Conservation (phyloP, 2,329 filamentous ascomycete species). For the Byssothecium circinans region DNA sequence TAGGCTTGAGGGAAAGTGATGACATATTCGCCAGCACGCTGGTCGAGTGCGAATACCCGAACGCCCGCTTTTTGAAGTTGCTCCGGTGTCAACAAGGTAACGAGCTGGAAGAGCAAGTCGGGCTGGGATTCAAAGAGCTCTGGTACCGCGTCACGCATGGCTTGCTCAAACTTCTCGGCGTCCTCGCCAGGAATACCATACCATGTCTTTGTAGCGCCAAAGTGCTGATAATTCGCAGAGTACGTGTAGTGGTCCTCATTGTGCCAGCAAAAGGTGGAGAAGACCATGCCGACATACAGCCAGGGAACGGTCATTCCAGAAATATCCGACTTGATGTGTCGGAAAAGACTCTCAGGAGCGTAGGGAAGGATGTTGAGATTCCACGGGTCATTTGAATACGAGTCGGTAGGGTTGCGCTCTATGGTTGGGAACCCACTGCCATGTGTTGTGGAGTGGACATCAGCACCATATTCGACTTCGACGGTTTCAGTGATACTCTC, state of each 20-base stretch:
- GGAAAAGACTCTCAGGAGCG: conserved; percentile 87
- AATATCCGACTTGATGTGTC: conserved; percentile 97
- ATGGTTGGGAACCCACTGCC: conserved; percentile 95
- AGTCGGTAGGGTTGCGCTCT: conserved; percentile 83
- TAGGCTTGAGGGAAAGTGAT: conserved; percentile 97
- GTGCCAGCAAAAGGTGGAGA: conserved; percentile 99
- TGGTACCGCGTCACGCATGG: conserved; percentile 92
- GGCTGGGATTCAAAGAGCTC: conserved; percentile 97
- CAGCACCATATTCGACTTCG: conserved; percentile 96
- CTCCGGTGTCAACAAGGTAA: conserved; percentile 92
- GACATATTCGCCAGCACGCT: conserved; percentile 92
- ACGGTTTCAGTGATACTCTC: conserved; percentile 93
- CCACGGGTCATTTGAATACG: conserved; percentile 89
- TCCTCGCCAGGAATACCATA: conserved; percentile 96
- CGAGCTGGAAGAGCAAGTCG: conserved; percentile 92
- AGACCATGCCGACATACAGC: conserved; percentile 99
- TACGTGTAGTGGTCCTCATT: conserved; percentile 98
- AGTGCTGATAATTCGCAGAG: conserved; percentile 97
- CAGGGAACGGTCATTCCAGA: conserved; percentile 99
- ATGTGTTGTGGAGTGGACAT: conserved; percentile 97
- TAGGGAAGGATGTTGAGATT: conserved; percentile 93
- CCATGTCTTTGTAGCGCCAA: conserved; percentile 98
- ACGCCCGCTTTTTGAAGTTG: conserved; percentile 92
- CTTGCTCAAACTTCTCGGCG: conserved; percentile 89
- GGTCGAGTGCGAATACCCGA: conserved; percentile 90